These are phyloP conservation scores for Neurospora sp. DNA, from an alignment of 495 filamentous ascomycete genomes.

Conservation along the genomic window DNA sequence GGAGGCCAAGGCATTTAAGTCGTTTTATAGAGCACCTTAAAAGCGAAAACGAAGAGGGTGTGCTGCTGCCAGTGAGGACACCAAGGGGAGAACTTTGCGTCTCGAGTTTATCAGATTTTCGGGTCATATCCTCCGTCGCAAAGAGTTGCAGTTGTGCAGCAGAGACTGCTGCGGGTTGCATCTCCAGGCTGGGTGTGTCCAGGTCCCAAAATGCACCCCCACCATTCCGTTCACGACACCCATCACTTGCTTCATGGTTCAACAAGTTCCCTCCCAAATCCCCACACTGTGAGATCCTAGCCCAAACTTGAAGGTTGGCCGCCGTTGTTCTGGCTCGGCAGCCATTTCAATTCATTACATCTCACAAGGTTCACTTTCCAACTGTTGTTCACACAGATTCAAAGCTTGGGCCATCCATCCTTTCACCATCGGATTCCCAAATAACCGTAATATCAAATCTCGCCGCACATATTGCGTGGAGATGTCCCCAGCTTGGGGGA, in stretches of 20 bases:
- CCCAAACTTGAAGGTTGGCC: neutral
- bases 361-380: neutral
- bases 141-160: neutral
- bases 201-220: neutral
- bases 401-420: neutral
- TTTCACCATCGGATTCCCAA: neutral
- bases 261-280: neutral
- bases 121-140: neutral
- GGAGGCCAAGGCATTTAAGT: neutral
- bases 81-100: neutral
- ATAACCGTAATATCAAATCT: neutral
- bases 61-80: neutral
- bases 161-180: neutral
- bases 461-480: neutral
- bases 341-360: neutral
- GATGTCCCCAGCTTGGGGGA: neutral
- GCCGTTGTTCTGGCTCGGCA: neutral
- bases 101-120: neutral
- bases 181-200: neutral
- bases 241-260: neutral
- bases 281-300: neutral
- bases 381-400: no score
- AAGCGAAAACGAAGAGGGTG: neutral
- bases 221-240: neutral
- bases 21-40: neutral